A percentile compares a stretch with the other conserved stretches of the same genome.
These are phyloP conservation scores for Colletotrichum orbiculare DNA, from an alignment of 2,329 filamentous ascomycete genomes.

Conservation along the genomic window DNA sequence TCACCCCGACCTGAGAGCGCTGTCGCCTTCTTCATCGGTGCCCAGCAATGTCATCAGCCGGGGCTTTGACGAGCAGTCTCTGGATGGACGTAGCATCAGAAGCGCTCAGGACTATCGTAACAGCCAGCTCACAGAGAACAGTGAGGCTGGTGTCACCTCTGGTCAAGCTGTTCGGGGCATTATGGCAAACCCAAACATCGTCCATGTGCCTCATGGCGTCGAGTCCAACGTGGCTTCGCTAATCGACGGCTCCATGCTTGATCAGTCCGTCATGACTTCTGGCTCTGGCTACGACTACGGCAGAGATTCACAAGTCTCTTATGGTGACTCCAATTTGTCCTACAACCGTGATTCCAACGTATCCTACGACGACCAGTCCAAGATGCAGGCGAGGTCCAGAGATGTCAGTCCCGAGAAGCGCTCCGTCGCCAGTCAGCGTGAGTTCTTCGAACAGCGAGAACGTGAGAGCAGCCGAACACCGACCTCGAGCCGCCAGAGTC, in stretches of 20 bases:
- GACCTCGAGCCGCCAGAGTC: constrained; percentile 48
- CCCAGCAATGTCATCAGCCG: constrained; percentile 59
- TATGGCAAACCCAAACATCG: constrained; percentile 79
- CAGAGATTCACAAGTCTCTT: constrained; percentile 31
- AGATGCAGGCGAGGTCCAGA: constrained; percentile 45
- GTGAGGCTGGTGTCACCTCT: constrained; percentile 68
- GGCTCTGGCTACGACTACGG: constrained; percentile 52
- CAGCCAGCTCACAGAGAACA: constrained; percentile 62
- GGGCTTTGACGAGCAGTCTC: constrained; percentile 63
- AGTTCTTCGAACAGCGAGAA: constrained; percentile 53
- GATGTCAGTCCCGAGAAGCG: constrained; percentile 55
- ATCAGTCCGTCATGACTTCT: constrained; percentile 75
- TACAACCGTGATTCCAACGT: constrained; percentile 51
- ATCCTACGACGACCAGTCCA: constrained; percentile 46
- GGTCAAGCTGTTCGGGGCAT: constrained; percentile 78
- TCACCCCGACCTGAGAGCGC: constrained; percentile 52
- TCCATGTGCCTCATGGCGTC: constrained; percentile 77
- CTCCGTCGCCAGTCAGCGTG: constrained; percentile 52
- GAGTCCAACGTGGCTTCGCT: constrained; percentile 94
- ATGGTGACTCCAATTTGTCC: constrained; percentile 41
- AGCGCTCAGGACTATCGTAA: constrained; percentile 68
- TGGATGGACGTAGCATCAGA: constrained; percentile 65
- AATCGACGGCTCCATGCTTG: constrained; percentile 76
- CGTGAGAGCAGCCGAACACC: constrained; percentile 51
- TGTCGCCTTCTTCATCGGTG: constrained; percentile 68